Evolutionary conservation across 306 rosid species (phyloP).

Genomic region (Rosa multiflora): DNA sequence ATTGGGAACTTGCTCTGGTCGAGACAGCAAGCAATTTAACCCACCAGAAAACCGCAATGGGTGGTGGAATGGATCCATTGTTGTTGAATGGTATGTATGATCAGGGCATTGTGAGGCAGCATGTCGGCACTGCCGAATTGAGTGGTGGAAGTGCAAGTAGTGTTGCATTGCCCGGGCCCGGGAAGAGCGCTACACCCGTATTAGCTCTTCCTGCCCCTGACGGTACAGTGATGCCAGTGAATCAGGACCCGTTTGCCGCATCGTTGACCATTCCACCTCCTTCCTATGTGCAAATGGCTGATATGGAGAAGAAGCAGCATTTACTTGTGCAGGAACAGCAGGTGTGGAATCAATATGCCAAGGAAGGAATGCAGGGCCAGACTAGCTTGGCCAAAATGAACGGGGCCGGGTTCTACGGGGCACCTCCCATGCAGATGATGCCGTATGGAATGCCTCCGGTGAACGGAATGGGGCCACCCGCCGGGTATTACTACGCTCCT

Average conservation of each 20-base stretch:
- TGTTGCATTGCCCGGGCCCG: constrained; percentile 81
- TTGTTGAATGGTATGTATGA: constrained; percentile 94
- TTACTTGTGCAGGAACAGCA: constrained; percentile 81
- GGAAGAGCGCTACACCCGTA: constrained; percentile 68
- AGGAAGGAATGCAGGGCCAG: constrained; percentile 96
- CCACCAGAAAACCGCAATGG: constrained; percentile 65
- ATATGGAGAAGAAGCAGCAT: constrained; percentile 92
- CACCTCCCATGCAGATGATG: constrained; percentile 51
- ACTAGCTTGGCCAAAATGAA: constrained; percentile 66
- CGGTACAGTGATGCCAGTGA: constrained; percentile 80
- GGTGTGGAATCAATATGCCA: constrained; percentile 84
- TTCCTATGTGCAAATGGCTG: constrained; percentile 94
- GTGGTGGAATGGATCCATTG: constrained; percentile 90
- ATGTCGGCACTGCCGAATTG: constrained; percentile 69
- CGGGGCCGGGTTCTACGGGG: constrained; percentile 56
- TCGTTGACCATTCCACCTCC: constrained; percentile 84
- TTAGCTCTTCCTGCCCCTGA: constrained; percentile 99
- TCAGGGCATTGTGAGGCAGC: constrained; percentile 96
- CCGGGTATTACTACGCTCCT: constrained; percentile 77
- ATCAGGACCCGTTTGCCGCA: constrained; percentile 92
- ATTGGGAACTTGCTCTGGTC: constrained; percentile 97
- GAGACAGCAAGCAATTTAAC: constrained; percentile 88
- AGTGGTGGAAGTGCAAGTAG: constrained; percentile 98
- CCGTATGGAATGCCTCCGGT: constrained; percentile 92
- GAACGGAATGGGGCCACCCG: constrained; percentile 68